phyloP scores from a whole-genome alignment of 257 asterid genomes.

The Eucommia ulmoides region DNA sequence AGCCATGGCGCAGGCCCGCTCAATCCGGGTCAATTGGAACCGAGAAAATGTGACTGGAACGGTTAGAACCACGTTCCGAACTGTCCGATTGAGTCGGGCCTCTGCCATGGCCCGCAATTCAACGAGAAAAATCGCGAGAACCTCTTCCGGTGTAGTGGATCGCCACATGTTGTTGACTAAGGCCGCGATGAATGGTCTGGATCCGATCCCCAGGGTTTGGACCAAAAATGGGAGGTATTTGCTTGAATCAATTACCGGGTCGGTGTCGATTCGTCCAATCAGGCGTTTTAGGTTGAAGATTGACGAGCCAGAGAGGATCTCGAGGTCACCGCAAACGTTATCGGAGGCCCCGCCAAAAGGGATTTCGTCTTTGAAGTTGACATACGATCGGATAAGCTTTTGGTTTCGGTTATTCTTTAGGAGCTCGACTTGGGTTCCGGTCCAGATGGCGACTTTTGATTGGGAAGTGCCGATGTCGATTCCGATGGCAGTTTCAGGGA shows the following conservation, averaged over 20 bases:
- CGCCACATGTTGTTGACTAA: conserved; percentile 73
- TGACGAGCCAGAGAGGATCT: conserved; percentile 67
- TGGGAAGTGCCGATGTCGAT: conserved; percentile 89
- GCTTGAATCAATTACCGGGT: conserved; percentile 67
- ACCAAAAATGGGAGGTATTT: conserved; percentile 78
- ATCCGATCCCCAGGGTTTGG: conserved; percentile 64
- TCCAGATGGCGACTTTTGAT: conserved; percentile 77
- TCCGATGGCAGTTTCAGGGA: conserved; percentile 60
- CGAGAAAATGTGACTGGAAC: conserved; percentile 76
- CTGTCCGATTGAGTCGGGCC: conserved; percentile 43
- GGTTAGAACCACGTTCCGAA: conserved; percentile 46
- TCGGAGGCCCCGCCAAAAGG: conserved; percentile 68
- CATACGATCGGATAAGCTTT: conserved; percentile 50
- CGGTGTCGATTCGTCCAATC: conserved; percentile 72
- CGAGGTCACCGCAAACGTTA: conserved; percentile 57
- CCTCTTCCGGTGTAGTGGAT: conserved; percentile 86
- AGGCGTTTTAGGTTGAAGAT: conserved; percentile 75
- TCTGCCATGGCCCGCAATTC: conserved; percentile 71
- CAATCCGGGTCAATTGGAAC: conserved; percentile 63
- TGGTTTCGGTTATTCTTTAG: conserved; percentile 56
- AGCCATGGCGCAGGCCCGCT: conserved; percentile 89
- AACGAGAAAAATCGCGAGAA: conserved; percentile 64
- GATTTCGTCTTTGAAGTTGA: conserved; percentile 51
- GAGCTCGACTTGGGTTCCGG: conserved; percentile 58
- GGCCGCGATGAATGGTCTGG: conserved; percentile 73